Conservation (phyloP, 2,329 filamentous ascomycete genomes). For the Chaetothyriales sp. region DNA sequence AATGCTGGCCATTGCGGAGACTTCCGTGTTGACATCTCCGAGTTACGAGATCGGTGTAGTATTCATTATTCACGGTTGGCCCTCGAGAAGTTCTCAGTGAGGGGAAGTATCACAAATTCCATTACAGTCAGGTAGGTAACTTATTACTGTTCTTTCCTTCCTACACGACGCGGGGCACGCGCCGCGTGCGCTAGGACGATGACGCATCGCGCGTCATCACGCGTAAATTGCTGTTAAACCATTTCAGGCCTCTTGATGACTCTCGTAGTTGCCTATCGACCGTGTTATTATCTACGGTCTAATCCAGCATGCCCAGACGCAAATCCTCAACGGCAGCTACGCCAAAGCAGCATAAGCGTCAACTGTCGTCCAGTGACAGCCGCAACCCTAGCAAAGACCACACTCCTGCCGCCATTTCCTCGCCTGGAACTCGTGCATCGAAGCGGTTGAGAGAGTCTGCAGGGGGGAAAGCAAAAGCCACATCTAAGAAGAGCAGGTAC, state of each 20-base stretch:
- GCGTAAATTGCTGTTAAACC: too few relatives aligned
- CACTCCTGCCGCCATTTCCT: slow-evolving; percentile 1
- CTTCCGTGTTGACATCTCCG: neutral
- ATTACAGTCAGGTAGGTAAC: too few relatives aligned
- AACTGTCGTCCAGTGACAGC: slow-evolving; percentile 7
- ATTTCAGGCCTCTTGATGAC: neutral
- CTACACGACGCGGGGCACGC: too few relatives aligned
- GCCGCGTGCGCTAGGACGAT: neutral
- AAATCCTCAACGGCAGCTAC: slow-evolving; percentile 6
- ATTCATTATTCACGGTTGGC: neutral
- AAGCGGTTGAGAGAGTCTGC: slow-evolving; percentile 13
- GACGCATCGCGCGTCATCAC: neutral
- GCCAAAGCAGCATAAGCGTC: slow-evolving; percentile 11
- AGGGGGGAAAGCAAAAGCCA: slow-evolving; percentile 21
- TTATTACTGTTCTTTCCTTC: too few relatives aligned
- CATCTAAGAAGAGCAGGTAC: slow-evolving; percentile 39
- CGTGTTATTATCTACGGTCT: neutral
- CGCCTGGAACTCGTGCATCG: slow-evolving; percentile 11
- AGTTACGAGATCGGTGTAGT: neutral
- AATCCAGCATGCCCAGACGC: slow-evolving; percentile 4
- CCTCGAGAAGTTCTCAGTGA: neutral
- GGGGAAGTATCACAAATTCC: neutral
- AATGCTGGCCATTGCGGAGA: neutral
- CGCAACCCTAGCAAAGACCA: too few relatives aligned
- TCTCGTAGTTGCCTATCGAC: too few relatives aligned